Evolutionary conservation across 2,329 filamentous ascomycete genomes (phyloP), one percentile per base, ranked within the genome.

Genomic region (Paraphoma sp.): DNA sequence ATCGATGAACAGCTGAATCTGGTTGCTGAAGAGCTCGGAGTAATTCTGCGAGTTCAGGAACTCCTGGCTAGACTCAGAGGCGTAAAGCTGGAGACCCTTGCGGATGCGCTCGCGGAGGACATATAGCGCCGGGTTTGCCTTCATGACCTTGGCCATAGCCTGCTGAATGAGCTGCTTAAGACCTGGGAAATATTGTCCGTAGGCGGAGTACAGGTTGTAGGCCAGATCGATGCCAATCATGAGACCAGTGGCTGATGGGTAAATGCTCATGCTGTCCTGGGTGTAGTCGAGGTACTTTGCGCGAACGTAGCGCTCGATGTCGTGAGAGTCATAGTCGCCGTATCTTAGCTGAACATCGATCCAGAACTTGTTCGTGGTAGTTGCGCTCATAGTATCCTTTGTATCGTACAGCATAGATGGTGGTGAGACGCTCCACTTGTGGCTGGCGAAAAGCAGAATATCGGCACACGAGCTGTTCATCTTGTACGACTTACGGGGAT

Each of bases 401-500:
- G 92, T 97, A 69, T 99, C 95, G 73, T 96, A 97, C 3, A 99
- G 82, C 67, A 97, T 86, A 3, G 94, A 98, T 1, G 95, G 96
- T 2, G 92, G 85, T 0, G 93, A 97, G 50, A 99, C 93, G 62
- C 96, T 98, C 96, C 96, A 99, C 78, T 98, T 99, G 81, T 98
- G 95, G 63, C 91, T 96, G 38, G 95, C 94, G 73, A 99, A 99
- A 9, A 99, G 86, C 52, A 98, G 84, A 62, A 99, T 97, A 77
- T 99, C 95, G 4, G 96, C 95, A 71, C 95, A 98, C 55, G 94
- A 98, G 71, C 93, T 97, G 83, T 99, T 99, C 95, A 99, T 99
- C 87, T 99, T 99, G 87, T 99, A 99, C 4, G 93, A 97, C 80
- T 99, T 99, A 86, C 95, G 87, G 50, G 95, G 95, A 82, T 99